A percentile compares a stretch with the other conserved stretches of the same genome.
Conservation (phyloP, 2,329 filamentous ascomycete genomes). For the Chrysoporthe puriensis region DNA sequence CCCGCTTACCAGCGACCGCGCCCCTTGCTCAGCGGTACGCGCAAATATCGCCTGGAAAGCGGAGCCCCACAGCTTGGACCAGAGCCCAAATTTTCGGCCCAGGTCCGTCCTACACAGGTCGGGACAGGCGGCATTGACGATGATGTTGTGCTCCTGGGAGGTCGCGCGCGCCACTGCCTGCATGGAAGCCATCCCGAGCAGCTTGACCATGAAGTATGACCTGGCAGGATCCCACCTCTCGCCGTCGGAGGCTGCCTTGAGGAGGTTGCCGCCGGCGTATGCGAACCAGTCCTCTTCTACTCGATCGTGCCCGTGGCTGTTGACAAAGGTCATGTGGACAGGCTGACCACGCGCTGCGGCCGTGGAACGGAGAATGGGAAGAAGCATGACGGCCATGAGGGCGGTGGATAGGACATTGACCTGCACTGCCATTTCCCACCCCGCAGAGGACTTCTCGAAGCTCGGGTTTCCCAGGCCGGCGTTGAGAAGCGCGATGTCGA, state of each 20-base stretch:
- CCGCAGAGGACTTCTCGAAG: constrained; percentile 33
- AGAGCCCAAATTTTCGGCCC: constrained; percentile 7
- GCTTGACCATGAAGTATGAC: constrained; percentile 10
- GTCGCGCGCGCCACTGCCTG: constrained; percentile 1
- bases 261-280: constrained; percentile 1
- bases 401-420: constrained; percentile 21
- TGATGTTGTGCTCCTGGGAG: not conserved
- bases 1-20: constrained; percentile 15
- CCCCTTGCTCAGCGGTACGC: constrained; percentile 18
- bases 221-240: not conserved
- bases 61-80: not conserved
- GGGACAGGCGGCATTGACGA: constrained; percentile 16
- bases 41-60: constrained; percentile 12
- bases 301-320: constrained; percentile 10
- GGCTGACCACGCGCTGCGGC: not conserved
- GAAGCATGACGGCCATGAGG: constrained; percentile 15
- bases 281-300: constrained; percentile 11
- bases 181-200: constrained; percentile 11
- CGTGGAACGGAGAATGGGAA: constrained; percentile 11
- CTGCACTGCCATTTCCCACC: constrained; percentile 22
- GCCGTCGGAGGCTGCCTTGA: constrained; percentile 8
- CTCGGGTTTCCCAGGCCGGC: constrained; percentile 49
- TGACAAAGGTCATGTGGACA: constrained; percentile 20
- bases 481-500: constrained; percentile 23
- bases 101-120: constrained; percentile 12